Evolutionary conservation across 1,284 basidiomycete genomes (phyloP), one percentile per base, ranked within the genome.

Genomic region (Austropuccinia psidii): DNA sequence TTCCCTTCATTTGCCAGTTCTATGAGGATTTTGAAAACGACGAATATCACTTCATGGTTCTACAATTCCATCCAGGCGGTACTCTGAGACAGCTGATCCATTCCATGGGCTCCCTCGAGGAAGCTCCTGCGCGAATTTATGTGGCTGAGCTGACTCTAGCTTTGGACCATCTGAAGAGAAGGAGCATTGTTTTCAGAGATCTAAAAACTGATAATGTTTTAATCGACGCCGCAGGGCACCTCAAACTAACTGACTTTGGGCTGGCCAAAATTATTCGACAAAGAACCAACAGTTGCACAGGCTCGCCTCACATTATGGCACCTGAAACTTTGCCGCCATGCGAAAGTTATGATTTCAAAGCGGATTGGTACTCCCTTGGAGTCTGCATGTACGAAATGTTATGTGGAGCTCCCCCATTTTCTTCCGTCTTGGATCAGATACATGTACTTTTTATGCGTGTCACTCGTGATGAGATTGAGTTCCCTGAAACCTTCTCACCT

Each of bases 1-100:
- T n/a, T 13, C 81, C 81, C 13, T 82, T 82, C 75, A 77, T 82
- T 24, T 81, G 82, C 24, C 80, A 80, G 0, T 78, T 82, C 77
- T 81, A 82, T 75, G 82, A 82, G 64, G 77, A 77, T n/a, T 81
- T 81, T 76, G 80, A 81, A 76, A 78, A 77, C 61, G 77, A 78
- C 49, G 76, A 78, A 37, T 78, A 81, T 75, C 75, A 81, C 50
- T 82, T 81, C 77, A 80, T 82, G 75, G 80, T 82, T 24, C 81
- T 81, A 24, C 82, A 82, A 75, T 82, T 82, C 79, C 82, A 82
- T 75, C 78, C 78, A 19, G 82, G 82, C n/a, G 82, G 82, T 27
- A 82, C 82, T 76, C 77, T 82, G 41, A 82, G 80, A 64, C 75
- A 75, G 73, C 79, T 80, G 45, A 64, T 80, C 0, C 79, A 79